Evolutionary conservation across 257 asterid species (phyloP).

Genomic region (Solanum phureja): DNA sequence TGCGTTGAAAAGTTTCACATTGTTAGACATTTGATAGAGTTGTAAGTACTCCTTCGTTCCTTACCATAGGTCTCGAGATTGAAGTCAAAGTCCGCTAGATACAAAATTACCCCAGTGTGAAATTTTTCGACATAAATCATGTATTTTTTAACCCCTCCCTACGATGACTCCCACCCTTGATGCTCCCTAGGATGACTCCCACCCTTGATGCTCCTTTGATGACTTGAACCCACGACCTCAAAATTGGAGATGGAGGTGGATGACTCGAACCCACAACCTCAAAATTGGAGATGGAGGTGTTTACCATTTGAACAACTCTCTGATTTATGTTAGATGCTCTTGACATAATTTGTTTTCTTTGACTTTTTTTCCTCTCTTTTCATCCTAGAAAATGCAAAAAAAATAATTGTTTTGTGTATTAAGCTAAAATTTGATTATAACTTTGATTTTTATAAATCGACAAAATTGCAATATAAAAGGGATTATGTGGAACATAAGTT

Average conservation of each 20-base stretch:
- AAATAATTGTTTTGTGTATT: neutral
- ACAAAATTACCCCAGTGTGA: accelerated
- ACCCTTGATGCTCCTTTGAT: too few species aligned
- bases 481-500: neutral
- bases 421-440: neutral
- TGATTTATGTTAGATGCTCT: neutral
- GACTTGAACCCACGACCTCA: too few species aligned
- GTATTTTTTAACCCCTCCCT: neutral
- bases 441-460: neutral
- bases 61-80: neutral
- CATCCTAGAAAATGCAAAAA: neutral
- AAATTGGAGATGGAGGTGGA: too few species aligned
- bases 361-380: too few species aligned
- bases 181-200: too few species aligned
- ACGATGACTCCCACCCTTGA: neutral
- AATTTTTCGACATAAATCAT: neutral
- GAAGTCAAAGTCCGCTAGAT: neutral
- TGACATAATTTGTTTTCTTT: neutral
- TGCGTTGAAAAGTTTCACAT: accelerated
- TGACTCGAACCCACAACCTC: neutral
- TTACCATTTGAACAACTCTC: neutral
- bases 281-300: accelerated
- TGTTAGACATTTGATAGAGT: neutral
- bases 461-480: neutral
- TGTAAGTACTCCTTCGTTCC: neutral